Conservation (phyloP, 441 rosid genomes). For the Brassica hybrid region DNA sequence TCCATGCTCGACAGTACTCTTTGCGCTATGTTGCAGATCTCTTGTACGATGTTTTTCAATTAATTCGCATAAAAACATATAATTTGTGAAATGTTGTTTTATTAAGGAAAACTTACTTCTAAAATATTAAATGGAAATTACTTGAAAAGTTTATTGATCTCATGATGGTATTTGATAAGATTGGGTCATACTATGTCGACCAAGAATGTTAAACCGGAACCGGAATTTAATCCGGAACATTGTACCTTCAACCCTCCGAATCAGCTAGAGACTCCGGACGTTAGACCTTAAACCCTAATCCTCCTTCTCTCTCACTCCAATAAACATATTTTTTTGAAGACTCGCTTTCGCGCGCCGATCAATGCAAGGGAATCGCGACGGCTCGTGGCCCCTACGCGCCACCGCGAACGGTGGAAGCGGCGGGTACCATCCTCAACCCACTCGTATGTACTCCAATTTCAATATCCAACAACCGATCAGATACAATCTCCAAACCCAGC, state of each 20-base stretch:
- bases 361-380: constrained; percentile 51
- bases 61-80: too few relatives aligned
- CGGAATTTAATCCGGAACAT: constrained; percentile 2
- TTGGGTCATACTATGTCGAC: not conserved
- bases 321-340: not conserved
- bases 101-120: too few relatives aligned
- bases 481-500: constrained; percentile 36
- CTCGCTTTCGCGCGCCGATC: not conserved
- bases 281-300: constrained; percentile 1
- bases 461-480: constrained; percentile 36
- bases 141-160: not conserved
- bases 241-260: not conserved
- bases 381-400: constrained; percentile 41
- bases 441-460: constrained; percentile 38
- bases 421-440: constrained; percentile 20
- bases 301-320: not conserved
- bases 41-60: too few relatives aligned
- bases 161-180: not conserved
- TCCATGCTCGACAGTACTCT: too few relatives aligned
- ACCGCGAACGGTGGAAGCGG: constrained; percentile 40
- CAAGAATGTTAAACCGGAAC: not conserved
- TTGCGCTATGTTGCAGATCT: too few relatives aligned
- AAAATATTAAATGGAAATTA: too few relatives aligned
- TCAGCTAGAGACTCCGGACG: not conserved
- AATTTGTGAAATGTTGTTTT: too few relatives aligned